Evolutionary conservation across 2,329 filamentous ascomycete species (phyloP).

Genomic region (Trichoderma polysporum): DNA sequence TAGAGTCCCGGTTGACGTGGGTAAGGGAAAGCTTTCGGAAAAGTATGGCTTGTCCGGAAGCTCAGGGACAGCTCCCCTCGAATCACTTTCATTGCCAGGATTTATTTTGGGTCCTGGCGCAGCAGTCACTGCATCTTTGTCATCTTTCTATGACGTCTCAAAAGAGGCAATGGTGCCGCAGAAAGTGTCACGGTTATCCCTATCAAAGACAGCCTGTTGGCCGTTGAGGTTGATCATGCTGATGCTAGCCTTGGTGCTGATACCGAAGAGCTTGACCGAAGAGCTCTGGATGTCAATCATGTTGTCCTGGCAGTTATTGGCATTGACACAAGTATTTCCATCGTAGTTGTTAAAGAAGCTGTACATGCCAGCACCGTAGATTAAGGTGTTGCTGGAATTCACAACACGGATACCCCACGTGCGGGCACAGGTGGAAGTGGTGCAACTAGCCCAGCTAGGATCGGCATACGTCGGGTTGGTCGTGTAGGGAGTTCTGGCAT

Average conservation of each 20-base stretch:
- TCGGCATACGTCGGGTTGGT: slow-evolving; percentile 60
- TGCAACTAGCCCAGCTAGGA: slow-evolving; percentile 66
- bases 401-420: slow-evolving; percentile 74
- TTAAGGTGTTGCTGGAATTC: slow-evolving; percentile 63
- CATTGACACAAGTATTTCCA: slow-evolving; percentile 62
- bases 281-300: slow-evolving; percentile 73
- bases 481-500: slow-evolving; percentile 65
- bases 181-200: slow-evolving; percentile 65
- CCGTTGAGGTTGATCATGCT: slow-evolving; percentile 72
- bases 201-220: slow-evolving; percentile 51
- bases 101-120: not conserved
- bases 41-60: not conserved
- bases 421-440: slow-evolving; percentile 60
- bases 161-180: slow-evolving; percentile 61
- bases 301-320: slow-evolving; percentile 72
- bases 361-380: slow-evolving; percentile 76
- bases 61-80: not conserved
- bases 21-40: not conserved
- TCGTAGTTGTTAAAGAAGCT: slow-evolving; percentile 82
- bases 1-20: not conserved
- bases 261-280: slow-evolving; percentile 63
- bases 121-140: slow-evolving; percentile 4
- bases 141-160: slow-evolving; percentile 28
- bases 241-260: slow-evolving; percentile 71
- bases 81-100: not conserved